Percentiles rank a stretch among this genome's conserved stretches.
Conservation (phyloP, 2,329 filamentous ascomycete species). For the Trichoderma arundinaceum region DNA sequence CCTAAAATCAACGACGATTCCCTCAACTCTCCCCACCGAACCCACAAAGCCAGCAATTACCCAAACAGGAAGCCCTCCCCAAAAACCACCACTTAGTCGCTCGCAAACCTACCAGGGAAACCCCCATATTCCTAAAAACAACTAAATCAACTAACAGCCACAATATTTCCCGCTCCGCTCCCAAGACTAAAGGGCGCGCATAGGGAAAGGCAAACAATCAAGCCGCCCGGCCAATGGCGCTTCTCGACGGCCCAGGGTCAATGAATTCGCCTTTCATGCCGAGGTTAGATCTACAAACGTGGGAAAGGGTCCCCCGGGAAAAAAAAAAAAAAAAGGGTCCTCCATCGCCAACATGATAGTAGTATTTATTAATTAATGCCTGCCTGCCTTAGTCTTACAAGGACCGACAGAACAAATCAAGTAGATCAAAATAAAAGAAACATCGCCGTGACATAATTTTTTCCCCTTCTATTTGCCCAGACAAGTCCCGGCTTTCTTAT, state of each 20-base stretch:
- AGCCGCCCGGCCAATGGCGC: constrained; percentile 3
- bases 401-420: background rate
- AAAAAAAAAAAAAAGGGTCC: too few relatives aligned
- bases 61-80: background rate
- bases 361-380: background rate
- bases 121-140: too few relatives aligned
- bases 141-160: background rate
- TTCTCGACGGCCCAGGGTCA: constrained; percentile 12
- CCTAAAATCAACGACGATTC: too few relatives aligned
- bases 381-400: too few relatives aligned
- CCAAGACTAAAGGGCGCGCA: background rate
- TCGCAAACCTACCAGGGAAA: too few relatives aligned
- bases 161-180: background rate
- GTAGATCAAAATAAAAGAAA: background rate
- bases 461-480: too few relatives aligned
- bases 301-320: too few relatives aligned
- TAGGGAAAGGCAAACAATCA: background rate
- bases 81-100: background rate
- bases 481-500: too few relatives aligned
- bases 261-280: background rate
- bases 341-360: too few relatives aligned
- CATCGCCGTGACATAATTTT: too few relatives aligned
- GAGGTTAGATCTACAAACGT: constrained; percentile 2
- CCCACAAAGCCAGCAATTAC: background rate
- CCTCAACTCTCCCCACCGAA: background rate